Conservation (phyloP, 2,329 filamentous ascomycete genomes). For the Ophiocordyceps sinensis region DNA sequence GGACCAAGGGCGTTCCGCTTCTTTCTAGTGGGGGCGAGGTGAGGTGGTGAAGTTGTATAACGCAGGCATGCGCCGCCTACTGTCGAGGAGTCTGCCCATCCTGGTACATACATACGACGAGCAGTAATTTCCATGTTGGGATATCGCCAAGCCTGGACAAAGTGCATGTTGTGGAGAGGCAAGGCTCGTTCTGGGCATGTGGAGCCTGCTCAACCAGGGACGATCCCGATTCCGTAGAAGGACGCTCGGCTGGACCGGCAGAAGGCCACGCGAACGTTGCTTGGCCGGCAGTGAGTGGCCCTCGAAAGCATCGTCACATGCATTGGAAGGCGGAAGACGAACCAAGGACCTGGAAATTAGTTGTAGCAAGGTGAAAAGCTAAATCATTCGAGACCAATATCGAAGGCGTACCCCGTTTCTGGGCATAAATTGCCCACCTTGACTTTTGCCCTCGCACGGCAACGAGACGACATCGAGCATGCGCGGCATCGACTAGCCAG, state of each 20-base stretch:
- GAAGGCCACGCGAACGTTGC: background rate
- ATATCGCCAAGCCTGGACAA: background rate
- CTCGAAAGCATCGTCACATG: background rate
- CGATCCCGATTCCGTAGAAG: slow-evolving; percentile 1
- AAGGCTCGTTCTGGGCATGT: background rate
- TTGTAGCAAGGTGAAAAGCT: background rate
- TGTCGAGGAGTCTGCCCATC: too few species aligned
- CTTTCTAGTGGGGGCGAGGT: too few species aligned
- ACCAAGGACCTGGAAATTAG: background rate
- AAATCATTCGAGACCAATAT: background rate
- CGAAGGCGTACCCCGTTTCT: background rate
- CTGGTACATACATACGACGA: too few species aligned
- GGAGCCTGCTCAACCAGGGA: background rate
- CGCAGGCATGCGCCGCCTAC: too few species aligned
- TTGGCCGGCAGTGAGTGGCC: background rate
- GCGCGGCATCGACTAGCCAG: too few species aligned
- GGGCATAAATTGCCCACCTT: too few species aligned
- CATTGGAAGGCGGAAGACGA: background rate
- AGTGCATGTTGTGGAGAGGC: background rate
- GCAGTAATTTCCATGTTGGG: background rate
- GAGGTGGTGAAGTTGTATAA: too few species aligned
- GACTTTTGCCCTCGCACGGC: too few species aligned
- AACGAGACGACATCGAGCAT: too few species aligned
- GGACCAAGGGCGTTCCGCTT: too few species aligned
- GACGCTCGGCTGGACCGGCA: background rate